Base-by-base conservation (phyloP, 2,329 filamentous ascomycete species). In the Penicillium occitanis region DNA sequence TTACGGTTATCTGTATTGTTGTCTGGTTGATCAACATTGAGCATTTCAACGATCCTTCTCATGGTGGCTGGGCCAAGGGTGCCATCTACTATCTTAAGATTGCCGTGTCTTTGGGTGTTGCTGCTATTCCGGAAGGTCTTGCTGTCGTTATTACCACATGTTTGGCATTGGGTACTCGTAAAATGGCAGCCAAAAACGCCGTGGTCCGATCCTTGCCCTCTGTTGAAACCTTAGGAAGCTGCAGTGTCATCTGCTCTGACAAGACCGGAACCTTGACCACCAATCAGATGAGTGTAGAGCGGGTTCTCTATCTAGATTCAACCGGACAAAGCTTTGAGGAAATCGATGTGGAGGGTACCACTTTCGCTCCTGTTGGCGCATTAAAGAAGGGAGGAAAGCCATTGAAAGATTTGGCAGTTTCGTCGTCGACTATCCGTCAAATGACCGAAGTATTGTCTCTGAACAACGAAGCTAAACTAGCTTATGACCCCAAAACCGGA, bases 31-130 rank as follows among this genome's bases (percentile, higher is more conserved):
- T 99, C 85, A 99, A 99, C 82, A 92, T 98, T 71, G 90, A 92
- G 74, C 92, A 99, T 83, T 99, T 99, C 85, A 95, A 88, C 75
- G 95, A 99, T 74, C 92, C 93, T 33, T 90, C 91, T 70, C 94
- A 97, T 73, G 95, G 95, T 73, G 91, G 88, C 79, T 97, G 93
- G 90, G 87, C 92, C 69, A 99, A 98, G 84, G 95, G 95, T 67
- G 95, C 95, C 67, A 98, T 99, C 75, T 99, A 99, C 85, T 99
- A 99, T 80, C 88, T 99, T 73, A 99, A 99, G 85, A 99, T 99
- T 76, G 95, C 95, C 50, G 96, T 99, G 50, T 99, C 95, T 60
- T 90, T 99, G 44, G 96, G 95, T 79, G 95, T 99, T 50, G 95
- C 95, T 57, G 95, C 96, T 70, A 99, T 99, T 75, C 95, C 95